Evolutionary conservation across 1,139 yeast genomes (phyloP), one percentile per base, ranked within the genome.

Genomic region (Maudiozyma humilis): DNA sequence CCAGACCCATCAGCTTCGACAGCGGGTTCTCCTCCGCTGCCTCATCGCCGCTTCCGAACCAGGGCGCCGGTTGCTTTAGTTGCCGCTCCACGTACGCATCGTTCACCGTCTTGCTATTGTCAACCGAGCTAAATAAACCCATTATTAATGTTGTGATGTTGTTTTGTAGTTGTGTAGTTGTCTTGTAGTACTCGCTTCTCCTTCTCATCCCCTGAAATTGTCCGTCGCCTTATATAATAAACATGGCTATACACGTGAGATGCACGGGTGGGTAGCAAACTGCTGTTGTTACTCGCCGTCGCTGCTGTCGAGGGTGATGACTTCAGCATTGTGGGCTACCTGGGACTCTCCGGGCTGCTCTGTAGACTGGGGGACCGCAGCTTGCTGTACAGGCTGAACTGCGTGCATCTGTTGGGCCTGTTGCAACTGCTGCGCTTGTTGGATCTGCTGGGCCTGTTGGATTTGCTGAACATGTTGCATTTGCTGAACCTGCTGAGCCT

Each of bases 101-200:
- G 17, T 36, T 31, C 5, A 41, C 19, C 16, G 30, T 16, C 17
- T 41, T 32, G 13, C 31, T 33, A 32, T 27, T 33, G 16, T 33
- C 44, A 15, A 15, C 31, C 17, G 19, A 31, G 17, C 32, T 36
- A 23, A 41, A 41, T 23, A 41, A 12, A 23, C 40, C 44, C 44
- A 41, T 41, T n/a, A 10, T 16, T 13, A 8, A 14, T 23, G 3
- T 40, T 7, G 17, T 15, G n/a, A n/a, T n/a, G n/a, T n/a, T n/a
- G 31, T 27, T 27, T 27, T 10, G 31, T 27, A 27, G 12, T 27
- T 27, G n/a, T 27, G n/a, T 27, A 27, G n/a, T 13, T 27, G 31
- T 10, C n/a, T 27, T 10, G 10, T 27, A 27, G n/a, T 27, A 27
- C 31, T 27, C n/a, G n/a, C n/a, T n/a, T n/a, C n/a, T n/a, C n/a